Base-by-base conservation (phyloP, 2,329 filamentous ascomycete species). In the Phoma sp. region DNA sequence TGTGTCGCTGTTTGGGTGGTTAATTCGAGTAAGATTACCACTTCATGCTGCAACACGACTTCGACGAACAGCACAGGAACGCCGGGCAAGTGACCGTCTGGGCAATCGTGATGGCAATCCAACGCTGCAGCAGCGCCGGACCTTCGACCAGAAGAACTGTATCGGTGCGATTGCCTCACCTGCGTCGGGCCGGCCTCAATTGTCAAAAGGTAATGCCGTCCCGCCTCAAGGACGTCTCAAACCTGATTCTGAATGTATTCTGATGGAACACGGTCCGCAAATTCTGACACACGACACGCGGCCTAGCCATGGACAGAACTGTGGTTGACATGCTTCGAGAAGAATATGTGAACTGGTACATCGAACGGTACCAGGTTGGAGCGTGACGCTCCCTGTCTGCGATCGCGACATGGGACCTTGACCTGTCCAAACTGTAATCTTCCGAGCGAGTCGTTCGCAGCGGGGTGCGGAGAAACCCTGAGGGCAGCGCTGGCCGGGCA, bases 331-430 rank as follows among this genome's bases (percentile, higher is more conserved):
- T 57, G 46, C 56, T 71, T 69, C 66, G 61, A 69, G 65, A 71
- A 71, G 29, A 23, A 42, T 20, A 23, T 61, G 63, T 57, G 53
- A 61, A 61, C 60, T 56, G 59, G 62, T 63, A 67, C 61, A 57
- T 56, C 34, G 47, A 60, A 56, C 59, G 54, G 45, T 48, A 59
- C 56, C 52, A 62, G 63, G 38, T 59, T 52, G 60, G 53, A 48
- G 40, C 56, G 50, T 47, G 42, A 58, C 46, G 53, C 62, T 64
- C 65, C 67, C 62, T 64, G 67, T 56, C 59, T 64, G 61, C 59
- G 67, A 73, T 73, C 69, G 68, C 60, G 67, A 66, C 70, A 72
- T 72, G 71, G 71, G 68, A 69, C 67, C 69, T 72, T 70, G 67
- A 64, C 65, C 64, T 69, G 64, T 62, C 64, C 65, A 64, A 65